Evolutionary conservation across 2,329 filamentous ascomycete species (phyloP).

Genomic region (Hypomyces perniciosus): DNA sequence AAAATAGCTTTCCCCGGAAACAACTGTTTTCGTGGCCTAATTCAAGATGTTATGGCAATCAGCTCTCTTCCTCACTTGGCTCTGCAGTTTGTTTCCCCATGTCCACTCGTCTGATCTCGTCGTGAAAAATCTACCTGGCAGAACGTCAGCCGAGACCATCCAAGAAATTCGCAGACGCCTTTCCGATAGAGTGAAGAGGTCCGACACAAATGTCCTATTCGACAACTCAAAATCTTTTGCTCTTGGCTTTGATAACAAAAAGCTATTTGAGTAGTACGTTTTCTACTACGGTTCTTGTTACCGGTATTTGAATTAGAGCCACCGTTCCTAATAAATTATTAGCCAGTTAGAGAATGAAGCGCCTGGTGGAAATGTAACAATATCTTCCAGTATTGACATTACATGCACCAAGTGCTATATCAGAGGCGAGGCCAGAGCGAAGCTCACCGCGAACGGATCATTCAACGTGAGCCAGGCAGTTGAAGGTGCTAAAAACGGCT

Average conservation of each 20-base stretch:
- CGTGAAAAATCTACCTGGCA: constrained; percentile 12
- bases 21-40: not conserved
- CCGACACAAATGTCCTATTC: constrained; percentile 10
- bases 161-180: constrained; percentile 13
- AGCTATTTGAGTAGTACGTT: constrained; percentile 13
- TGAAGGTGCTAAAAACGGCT: constrained; percentile 22
- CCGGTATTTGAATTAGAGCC: not conserved
- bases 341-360: not conserved
- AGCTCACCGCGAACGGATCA: constrained; percentile 34
- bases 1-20: not conserved
- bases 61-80: constrained; percentile 1
- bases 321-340: not conserved
- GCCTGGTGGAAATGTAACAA: not conserved
- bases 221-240: constrained; percentile 13
- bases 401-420: constrained; percentile 38
- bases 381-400: constrained; percentile 12
- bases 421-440: constrained; percentile 38
- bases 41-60: constrained; percentile 2
- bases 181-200: constrained; percentile 2
- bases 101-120: constrained; percentile 8
- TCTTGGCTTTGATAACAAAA: constrained; percentile 3
- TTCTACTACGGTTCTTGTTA: not conserved
- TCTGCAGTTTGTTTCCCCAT: not conserved
- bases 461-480: constrained; percentile 33
- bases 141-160: constrained; percentile 9